Percentiles rank a stretch among this genome's conserved stretches.
These are phyloP conservation scores for Exophiala phaeomuriformis DNA, from an alignment of 2,329 filamentous ascomycete species.

Conservation along the genomic window DNA sequence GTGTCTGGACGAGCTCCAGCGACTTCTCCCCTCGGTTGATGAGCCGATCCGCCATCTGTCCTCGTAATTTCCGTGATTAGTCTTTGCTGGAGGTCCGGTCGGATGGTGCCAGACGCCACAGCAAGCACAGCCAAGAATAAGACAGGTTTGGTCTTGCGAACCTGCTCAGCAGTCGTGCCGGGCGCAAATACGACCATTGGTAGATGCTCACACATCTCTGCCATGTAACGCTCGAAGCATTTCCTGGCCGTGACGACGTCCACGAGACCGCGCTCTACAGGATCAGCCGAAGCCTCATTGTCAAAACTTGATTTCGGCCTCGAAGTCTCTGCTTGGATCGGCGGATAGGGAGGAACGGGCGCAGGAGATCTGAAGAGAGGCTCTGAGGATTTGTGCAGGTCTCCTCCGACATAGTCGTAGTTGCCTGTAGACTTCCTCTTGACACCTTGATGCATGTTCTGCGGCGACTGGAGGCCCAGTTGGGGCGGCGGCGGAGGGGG, in stretches of 20 bases:
- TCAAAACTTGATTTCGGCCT: conserved; percentile 12
- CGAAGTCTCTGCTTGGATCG: conserved; percentile 8
- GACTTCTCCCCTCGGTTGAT: conserved; percentile 72
- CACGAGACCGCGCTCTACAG: conserved; percentile 47
- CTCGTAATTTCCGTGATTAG: conserved; percentile 65
- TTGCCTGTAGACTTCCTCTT: conserved; percentile 23
- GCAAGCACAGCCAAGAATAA: conserved; percentile 54
- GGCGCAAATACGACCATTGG: conserved; percentile 53
- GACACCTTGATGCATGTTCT: conserved; percentile 18
- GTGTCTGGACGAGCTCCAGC: conserved; percentile 71
- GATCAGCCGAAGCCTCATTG: conserved; percentile 35
- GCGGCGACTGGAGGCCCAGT: conserved; percentile 11
- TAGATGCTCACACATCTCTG: conserved; percentile 48
- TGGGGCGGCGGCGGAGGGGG: conserved; percentile 11
- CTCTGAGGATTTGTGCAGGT: conserved; percentile 20
- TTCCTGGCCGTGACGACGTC: conserved; percentile 45
- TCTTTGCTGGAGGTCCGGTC: conserved; percentile 51
- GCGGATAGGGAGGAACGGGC: conserved; percentile 4
- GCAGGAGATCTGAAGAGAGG: conserved; percentile 12
- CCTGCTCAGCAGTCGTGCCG: conserved; percentile 46
- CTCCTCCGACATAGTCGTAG: conserved; percentile 25
- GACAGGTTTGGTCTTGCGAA: conserved; percentile 53
- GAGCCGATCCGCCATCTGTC: conserved; percentile 64
- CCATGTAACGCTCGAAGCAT: conserved; percentile 52
- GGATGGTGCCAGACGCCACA: conserved; percentile 46